These are phyloP conservation scores for Purpureocillium takamizusanense DNA, from an alignment of 2,329 filamentous ascomycete genomes.

Conservation along the genomic window DNA sequence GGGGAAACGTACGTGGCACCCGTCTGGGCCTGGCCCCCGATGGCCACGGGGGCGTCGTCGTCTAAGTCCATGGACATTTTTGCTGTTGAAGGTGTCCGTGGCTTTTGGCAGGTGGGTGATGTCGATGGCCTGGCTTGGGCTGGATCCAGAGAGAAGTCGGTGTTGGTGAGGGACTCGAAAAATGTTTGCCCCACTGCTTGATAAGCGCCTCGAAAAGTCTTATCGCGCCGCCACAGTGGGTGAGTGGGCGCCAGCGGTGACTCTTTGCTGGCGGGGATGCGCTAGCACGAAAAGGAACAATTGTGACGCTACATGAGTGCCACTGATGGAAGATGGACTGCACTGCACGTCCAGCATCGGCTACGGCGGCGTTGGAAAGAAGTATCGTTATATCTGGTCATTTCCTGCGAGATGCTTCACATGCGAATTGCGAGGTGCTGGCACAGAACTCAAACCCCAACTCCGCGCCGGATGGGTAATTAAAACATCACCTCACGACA, in stretches of 20 bases:
- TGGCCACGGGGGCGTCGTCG: constrained; percentile 29
- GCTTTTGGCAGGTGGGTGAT: constrained; percentile 6
- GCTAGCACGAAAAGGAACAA: no score
- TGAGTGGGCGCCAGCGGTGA: not conserved
- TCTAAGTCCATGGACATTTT: constrained; percentile 36
- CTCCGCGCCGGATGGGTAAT: constrained; percentile 1
- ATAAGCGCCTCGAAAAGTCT: constrained; percentile 21
- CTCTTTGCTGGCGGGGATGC: not conserved
- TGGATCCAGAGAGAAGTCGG: constrained; percentile 8
- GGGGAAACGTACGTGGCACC: constrained; percentile 28
- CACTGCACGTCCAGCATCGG: no score
- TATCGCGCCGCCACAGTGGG: constrained; percentile 12
- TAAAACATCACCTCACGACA: constrained; percentile 1
- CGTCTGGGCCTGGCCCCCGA: constrained; percentile 21
- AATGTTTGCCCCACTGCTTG: constrained; percentile 28
- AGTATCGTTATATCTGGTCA: no score
- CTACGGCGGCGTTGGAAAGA: no score
- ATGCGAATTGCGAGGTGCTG: no score
- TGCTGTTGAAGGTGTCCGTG: constrained; percentile 6
- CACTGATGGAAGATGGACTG: not conserved
- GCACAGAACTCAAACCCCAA: constrained; percentile 1
- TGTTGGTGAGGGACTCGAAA: constrained; percentile 12
- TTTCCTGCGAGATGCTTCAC: no score
- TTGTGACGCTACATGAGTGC: not conserved
- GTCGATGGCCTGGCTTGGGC: constrained; percentile 8